Evolutionary conservation across 305 asterid genomes (phyloP), one percentile per base, ranked within the genome.

Genomic region (Plantago rigida): DNA sequence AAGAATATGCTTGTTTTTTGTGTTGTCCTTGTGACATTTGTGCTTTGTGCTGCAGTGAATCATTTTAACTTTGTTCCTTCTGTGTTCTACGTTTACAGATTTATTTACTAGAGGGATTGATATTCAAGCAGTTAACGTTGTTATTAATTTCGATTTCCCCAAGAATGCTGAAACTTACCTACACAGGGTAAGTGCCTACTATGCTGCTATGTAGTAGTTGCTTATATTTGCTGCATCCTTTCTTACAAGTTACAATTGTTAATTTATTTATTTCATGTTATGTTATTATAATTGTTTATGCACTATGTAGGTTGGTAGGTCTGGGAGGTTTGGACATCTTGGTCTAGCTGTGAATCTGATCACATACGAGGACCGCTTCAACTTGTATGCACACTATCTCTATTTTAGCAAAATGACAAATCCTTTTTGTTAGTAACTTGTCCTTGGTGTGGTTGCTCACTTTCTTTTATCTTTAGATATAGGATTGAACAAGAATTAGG

Each of bases 321-420:
- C 96, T 13, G 98, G 98, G 62, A 78, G 98, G 72, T 91, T 87
- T 71, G 98, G 98, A 59, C 96, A 91, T 72, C 98, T 87, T 72
- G 98, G 96, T 22, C 80, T 91, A 64, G 98, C 96, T 11, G 95
- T 88, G 74, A 91, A 83, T 78, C 81, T 91, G 79, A 88, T 91
- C 67, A 91, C 98, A 64, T 91, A 75, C 46, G 98, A 91, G 77
- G 98, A 91, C 62, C 98, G 98, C 68, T 91, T 91, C 74, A 88
- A 91, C 75, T 74, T 91, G 96, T 86, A 86, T 60, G 96, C 26
- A 22, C 26, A 2, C 26, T 46, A 57, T 39, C 42, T 45, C 12
- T 53, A 53, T 19, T 53, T 5, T 5, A 26, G 26, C 26, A 22
- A 22, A 22, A 2, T 22, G 26, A 1, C 26, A 22, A 22, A 22